Evolutionary conservation across 2,329 filamentous ascomycete genomes (phyloP).

Genomic region (Cladosporium sp.): DNA sequence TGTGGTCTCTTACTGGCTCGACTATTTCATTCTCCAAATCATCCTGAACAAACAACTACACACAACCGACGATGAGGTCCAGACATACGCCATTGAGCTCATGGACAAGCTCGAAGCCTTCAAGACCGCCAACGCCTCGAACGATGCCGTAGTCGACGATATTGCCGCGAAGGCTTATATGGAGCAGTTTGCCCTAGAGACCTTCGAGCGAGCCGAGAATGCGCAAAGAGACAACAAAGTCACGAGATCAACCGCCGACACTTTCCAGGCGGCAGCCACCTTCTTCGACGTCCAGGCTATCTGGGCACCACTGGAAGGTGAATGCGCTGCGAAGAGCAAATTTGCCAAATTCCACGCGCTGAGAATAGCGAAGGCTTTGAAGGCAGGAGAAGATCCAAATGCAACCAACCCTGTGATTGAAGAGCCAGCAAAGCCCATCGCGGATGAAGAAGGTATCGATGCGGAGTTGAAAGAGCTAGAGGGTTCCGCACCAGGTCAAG

Average conservation of each 20-base stretch:
- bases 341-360: constrained; percentile 95
- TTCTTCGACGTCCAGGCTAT: constrained; percentile 87
- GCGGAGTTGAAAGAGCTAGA: constrained; percentile 32
- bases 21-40: constrained; percentile 91
- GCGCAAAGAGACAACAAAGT: constrained; percentile 69
- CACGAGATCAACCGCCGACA: constrained; percentile 82
- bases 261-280: constrained; percentile 86
- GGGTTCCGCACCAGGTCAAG: constrained; percentile 2
- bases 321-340: constrained; percentile 83
- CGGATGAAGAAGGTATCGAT: constrained; percentile 30
- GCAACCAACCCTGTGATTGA: constrained; percentile 77
- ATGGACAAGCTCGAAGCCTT: constrained; percentile 90
- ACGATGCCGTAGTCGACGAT: constrained; percentile 85
- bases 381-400: constrained; percentile 89
- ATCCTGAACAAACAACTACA: constrained; percentile 82
- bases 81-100: constrained; percentile 75
- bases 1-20: constrained; percentile 87
- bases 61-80: constrained; percentile 72
- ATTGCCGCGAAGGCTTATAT: constrained; percentile 85
- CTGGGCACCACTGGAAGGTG: constrained; percentile 74
- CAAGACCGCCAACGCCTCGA: constrained; percentile 70
- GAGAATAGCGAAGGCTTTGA: constrained; percentile 86
- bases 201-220: constrained; percentile 79
- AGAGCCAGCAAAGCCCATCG: constrained; percentile 22
- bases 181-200: constrained; percentile 89